These are phyloP conservation scores for Mrakiaceae sp. DNA, from an alignment of 1,284 basidiomycete genomes.

Conservation along the genomic window DNA sequence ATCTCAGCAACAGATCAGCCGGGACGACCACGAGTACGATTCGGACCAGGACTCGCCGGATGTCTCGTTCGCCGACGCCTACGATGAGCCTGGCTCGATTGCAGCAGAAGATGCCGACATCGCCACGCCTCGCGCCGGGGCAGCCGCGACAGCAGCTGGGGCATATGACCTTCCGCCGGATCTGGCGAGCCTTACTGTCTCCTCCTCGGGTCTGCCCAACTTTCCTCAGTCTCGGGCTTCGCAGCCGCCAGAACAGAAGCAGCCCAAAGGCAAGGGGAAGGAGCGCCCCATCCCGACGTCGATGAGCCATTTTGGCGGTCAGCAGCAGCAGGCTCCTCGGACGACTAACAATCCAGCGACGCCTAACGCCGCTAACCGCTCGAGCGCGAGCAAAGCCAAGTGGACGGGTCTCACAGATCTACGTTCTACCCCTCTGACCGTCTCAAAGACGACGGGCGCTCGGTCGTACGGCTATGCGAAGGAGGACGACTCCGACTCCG, in stretches of 20 bases:
- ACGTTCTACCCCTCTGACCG: conserved; percentile 43
- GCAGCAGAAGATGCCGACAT: neutral
- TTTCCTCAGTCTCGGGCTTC: conserved; percentile 36
- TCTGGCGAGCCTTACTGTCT: conserved; percentile 3
- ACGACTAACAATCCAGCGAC: conserved; percentile 33
- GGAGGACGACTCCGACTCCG: conserved; percentile 22
- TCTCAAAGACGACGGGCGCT: neutral
- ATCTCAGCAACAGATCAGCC: neutral
- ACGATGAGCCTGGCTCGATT: conserved; percentile 1
- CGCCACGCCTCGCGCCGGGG: conserved; percentile 20
- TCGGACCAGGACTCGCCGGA: conserved; percentile 13
- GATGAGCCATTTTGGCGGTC: no score
- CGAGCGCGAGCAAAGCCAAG: conserved; percentile 26
- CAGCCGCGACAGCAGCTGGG: neutral
- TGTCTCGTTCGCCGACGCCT: conserved; percentile 16
- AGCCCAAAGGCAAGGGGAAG: conserved; percentile 34
- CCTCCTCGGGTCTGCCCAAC: conserved; percentile 2
- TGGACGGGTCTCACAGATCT: conserved; percentile 70
- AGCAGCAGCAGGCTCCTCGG: no score
- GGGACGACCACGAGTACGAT: conserved; percentile 33
- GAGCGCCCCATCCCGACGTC: no score
- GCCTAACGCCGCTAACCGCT: conserved; percentile 48
- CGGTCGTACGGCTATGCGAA: conserved; percentile 15
- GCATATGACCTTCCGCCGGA: neutral
- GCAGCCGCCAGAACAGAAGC: conserved; percentile 35